A percentile compares a stretch with the other conserved stretches of the same genome.
These are phyloP conservation scores for Diutina scorzettiae DNA, from an alignment of 1,139 yeast species.

Conservation along the genomic window DNA sequence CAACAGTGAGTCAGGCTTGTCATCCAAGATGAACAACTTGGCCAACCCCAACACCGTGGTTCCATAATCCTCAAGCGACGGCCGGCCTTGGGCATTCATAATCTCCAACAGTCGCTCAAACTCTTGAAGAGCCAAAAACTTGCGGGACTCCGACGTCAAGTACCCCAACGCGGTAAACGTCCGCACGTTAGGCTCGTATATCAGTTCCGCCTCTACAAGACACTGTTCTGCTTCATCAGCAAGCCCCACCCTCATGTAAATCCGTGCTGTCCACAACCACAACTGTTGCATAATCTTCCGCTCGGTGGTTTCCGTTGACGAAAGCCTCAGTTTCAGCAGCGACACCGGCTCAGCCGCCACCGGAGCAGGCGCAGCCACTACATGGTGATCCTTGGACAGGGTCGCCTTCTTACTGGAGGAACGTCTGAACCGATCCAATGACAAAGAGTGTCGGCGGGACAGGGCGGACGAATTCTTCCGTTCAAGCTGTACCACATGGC, in stretches of 20 bases:
- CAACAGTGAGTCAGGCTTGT: slow-evolving; percentile 14
- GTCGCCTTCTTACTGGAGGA: neutral
- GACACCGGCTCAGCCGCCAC: neutral
- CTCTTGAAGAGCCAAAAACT: slow-evolving; percentile 47
- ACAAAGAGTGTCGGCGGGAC: neutral
- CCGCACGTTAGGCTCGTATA: slow-evolving; percentile 34
- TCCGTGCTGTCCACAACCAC: slow-evolving; percentile 66
- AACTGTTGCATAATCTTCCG: slow-evolving; percentile 36
- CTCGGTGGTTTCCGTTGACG: neutral
- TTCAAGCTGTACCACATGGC: neutral
- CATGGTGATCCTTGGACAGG: neutral
- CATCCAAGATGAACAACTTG: slow-evolving; percentile 38
- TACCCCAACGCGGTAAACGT: slow-evolving; percentile 47
- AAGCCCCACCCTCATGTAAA: slow-evolving; percentile 49
- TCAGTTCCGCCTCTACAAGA: slow-evolving; percentile 52
- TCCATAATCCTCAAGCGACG: slow-evolving; percentile 33
- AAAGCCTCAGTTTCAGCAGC: neutral
- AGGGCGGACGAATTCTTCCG: neutral
- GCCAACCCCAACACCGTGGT: slow-evolving; percentile 60
- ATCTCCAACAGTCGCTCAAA: slow-evolving; percentile 48
- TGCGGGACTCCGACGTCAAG: slow-evolving; percentile 26
- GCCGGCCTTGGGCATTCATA: neutral
- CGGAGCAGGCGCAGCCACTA: neutral
- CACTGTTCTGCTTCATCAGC: slow-evolving; percentile 60
- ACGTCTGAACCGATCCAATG: slow-evolving; percentile 1